These are phyloP conservation scores for Hyphopichia fennica DNA, from an alignment of 1,139 yeast genomes.

Conservation along the genomic window DNA sequence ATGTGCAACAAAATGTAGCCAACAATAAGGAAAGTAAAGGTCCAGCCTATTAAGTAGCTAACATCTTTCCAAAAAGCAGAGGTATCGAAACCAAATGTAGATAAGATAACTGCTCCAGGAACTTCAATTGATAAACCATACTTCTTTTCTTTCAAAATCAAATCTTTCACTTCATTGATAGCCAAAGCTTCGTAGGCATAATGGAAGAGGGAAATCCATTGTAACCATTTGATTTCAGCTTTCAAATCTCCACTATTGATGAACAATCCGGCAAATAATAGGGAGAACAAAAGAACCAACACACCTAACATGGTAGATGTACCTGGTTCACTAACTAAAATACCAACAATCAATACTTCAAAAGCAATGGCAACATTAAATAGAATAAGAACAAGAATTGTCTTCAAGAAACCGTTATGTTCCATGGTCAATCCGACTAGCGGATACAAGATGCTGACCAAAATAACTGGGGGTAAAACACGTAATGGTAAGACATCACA, in stretches of 20 bases:
- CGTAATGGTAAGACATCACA: slow-evolving; percentile 91
- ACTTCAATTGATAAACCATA: slow-evolving; percentile 93
- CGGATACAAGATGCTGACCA: slow-evolving; percentile 88
- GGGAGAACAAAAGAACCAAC: slow-evolving; percentile 74
- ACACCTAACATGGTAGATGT: slow-evolving; percentile 91
- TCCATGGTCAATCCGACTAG: slow-evolving; percentile 83
- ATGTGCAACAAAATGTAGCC: slow-evolving; percentile 77
- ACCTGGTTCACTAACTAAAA: slow-evolving; percentile 84
- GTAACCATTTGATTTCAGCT: slow-evolving; percentile 70
- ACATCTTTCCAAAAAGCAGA: slow-evolving; percentile 73
- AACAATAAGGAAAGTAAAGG: slow-evolving; percentile 50
- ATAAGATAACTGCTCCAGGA: slow-evolving; percentile 96
- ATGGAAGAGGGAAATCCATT: slow-evolving; percentile 87
- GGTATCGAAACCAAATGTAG: slow-evolving; percentile 91
- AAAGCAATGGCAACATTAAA: slow-evolving; percentile 87
- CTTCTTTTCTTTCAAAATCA: slow-evolving; percentile 81
- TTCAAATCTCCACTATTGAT: slow-evolving; percentile 80
- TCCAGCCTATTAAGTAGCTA: slow-evolving; percentile 49
- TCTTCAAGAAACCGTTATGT: slow-evolving; percentile 72
- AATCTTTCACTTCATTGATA: slow-evolving; percentile 89
- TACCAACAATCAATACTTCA: slow-evolving; percentile 84
- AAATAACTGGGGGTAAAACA: slow-evolving; percentile 82
- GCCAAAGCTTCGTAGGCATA: slow-evolving; percentile 92
- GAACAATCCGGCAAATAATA: slow-evolving; percentile 90
- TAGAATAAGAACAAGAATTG: slow-evolving; percentile 66